Evolutionary conservation across 2,329 filamentous ascomycete genomes (phyloP).

Genomic region (Ophiocordyceps polyrhachis-furcata): DNA sequence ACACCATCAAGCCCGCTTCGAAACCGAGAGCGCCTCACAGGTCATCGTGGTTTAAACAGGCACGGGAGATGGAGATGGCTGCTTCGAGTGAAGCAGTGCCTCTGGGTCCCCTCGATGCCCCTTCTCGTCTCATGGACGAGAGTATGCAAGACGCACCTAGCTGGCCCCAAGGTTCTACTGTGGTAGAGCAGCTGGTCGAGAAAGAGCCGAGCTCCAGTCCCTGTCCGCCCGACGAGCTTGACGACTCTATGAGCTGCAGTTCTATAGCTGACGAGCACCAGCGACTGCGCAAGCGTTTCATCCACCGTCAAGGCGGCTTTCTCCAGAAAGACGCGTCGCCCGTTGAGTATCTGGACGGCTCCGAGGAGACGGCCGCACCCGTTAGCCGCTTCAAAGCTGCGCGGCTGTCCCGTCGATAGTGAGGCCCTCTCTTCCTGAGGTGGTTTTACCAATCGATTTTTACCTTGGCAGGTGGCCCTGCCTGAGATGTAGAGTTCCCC

Average conservation of each 20-base stretch:
- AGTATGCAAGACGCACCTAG: conserved; percentile 21
- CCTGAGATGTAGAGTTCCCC: background rate
- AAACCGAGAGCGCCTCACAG: conserved; percentile 18
- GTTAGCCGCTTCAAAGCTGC: conserved; percentile 61
- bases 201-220: conserved; percentile 19
- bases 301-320: conserved; percentile 71
- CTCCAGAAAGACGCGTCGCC: conserved; percentile 49
- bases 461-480: conserved; percentile 2
- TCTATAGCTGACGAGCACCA: conserved; percentile 75
- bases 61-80: conserved; percentile 8
- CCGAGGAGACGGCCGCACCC: conserved; percentile 41
- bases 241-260: conserved; percentile 49
- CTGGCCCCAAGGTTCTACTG: conserved; percentile 31
- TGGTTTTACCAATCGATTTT: conserved; percentile 7
- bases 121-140: conserved; percentile 19
- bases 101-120: conserved; percentile 25
- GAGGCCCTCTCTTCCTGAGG: conserved; percentile 4
- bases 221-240: conserved; percentile 42
- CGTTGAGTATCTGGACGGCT: conserved; percentile 48
- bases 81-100: conserved; percentile 8
- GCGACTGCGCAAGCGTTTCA: conserved; percentile 61
- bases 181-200: conserved; percentile 43
- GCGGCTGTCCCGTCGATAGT: conserved; percentile 35
- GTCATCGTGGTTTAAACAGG: conserved; percentile 33
- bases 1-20: conserved; percentile 7